phyloP scores from a whole-genome alignment of 1,284 basidiomycete species.

The Malassezia obtusa region DNA sequence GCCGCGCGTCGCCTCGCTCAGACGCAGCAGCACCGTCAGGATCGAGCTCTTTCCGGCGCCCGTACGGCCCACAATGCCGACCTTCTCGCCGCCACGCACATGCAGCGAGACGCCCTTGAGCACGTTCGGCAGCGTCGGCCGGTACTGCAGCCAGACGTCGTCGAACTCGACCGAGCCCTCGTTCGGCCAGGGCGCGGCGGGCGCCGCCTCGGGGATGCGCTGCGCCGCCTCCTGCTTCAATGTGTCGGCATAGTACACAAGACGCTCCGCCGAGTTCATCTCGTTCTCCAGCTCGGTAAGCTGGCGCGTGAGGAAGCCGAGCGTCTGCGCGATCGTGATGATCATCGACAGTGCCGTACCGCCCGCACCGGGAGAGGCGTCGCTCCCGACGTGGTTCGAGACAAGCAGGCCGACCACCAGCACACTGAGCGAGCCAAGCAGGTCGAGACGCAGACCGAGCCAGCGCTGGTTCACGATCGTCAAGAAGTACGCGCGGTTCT shows the following conservation, averaged over 20 bases:
- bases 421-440: conserved; percentile 44
- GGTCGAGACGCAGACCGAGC: conserved; percentile 61
- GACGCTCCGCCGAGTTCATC: conserved; percentile 45
- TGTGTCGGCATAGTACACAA: conserved; percentile 41
- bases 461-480: conserved; percentile 73
- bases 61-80: conserved; percentile 53
- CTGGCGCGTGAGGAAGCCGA: conserved; percentile 46
- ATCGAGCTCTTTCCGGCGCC: conserved; percentile 63
- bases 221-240: conserved; percentile 45
- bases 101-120: conserved; percentile 51
- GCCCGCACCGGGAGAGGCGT: conserved; percentile 15
- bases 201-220: conserved; percentile 25
- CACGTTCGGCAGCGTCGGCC: conserved; percentile 52
- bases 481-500: conserved; percentile 82
- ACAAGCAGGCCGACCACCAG: conserved; percentile 38
- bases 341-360: conserved; percentile 44
- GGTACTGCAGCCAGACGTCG: conserved; percentile 51
- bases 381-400: conserved; percentile 16
- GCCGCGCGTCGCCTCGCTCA: conserved; percentile 59
- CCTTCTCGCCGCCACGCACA: conserved; percentile 52
- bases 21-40: conserved; percentile 62
- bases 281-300: conserved; percentile 49
- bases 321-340: conserved; percentile 35
- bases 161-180: conserved; percentile 43
- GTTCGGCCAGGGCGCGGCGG: conserved; percentile 40